phyloP scores from a whole-genome alignment of 2,329 filamentous ascomycete genomes.

The Chaetomium strumarium region DNA sequence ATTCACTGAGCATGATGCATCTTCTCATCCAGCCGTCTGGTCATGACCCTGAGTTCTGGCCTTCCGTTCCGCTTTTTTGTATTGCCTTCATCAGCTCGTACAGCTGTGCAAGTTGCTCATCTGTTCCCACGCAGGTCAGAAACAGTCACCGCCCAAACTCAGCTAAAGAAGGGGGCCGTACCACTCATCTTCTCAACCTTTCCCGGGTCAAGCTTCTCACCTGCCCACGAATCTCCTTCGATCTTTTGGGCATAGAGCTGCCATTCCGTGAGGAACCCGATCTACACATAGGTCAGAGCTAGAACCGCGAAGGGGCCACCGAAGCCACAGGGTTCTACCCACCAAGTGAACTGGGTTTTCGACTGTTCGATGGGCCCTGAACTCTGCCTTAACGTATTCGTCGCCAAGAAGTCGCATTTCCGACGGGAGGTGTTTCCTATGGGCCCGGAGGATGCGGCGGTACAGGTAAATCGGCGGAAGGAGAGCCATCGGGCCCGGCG shows the following conservation, averaged over 20 bases:
- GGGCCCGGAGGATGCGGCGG: slow-evolving; percentile 76
- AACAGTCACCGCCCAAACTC: neutral
- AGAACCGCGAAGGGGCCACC: neutral
- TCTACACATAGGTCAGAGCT: slow-evolving; percentile 44
- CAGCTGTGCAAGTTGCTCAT: slow-evolving; percentile 87
- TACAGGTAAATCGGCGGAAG: slow-evolving; percentile 87
- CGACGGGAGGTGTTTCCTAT: slow-evolving; percentile 68
- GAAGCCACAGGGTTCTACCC: slow-evolving; percentile 28
- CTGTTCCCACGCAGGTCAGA: slow-evolving; percentile 39
- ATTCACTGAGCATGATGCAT: neutral
- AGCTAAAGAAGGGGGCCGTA: slow-evolving; percentile 36
- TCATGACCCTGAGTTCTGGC: neutral
- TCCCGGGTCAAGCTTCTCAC: slow-evolving; percentile 71
- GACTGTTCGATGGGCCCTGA: slow-evolving; percentile 72
- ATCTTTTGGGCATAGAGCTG: slow-evolving; percentile 90
- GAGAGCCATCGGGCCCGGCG: slow-evolving; percentile 54
- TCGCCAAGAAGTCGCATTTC: slow-evolving; percentile 82
- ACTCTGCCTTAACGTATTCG: slow-evolving; percentile 89
- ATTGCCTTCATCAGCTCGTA: slow-evolving; percentile 93
- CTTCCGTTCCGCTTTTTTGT: slow-evolving; percentile 27
- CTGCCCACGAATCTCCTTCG: slow-evolving; percentile 80
- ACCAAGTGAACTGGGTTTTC: slow-evolving; percentile 93
- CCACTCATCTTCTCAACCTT: slow-evolving; percentile 95
- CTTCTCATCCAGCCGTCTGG: neutral
- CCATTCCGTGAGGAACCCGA: slow-evolving; percentile 95